phyloP scores from a whole-genome alignment of 345 rosid genomes.

The Citrus maxima region DNA sequence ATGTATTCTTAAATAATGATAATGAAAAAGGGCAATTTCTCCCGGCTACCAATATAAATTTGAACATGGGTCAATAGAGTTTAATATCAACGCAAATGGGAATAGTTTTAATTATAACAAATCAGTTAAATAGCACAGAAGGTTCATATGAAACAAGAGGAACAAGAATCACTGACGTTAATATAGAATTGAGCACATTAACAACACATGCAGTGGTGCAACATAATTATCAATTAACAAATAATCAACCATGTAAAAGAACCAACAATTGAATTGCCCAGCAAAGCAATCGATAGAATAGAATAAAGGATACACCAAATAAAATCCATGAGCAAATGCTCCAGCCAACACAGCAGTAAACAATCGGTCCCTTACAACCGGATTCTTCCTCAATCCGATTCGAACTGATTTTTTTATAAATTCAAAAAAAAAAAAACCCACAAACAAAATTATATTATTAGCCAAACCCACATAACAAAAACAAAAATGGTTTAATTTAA shows the following conservation, averaged over 20 bases:
- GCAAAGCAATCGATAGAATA: background rate
- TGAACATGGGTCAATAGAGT: background rate
- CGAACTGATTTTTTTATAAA: slow-evolving; percentile 41
- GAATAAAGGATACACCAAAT: slow-evolving; percentile 89
- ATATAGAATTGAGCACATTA: slow-evolving; percentile 8
- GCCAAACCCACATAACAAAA: background rate
- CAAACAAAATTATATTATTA: background rate
- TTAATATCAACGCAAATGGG: background rate
- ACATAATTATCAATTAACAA: background rate
- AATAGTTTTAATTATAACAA: background rate
- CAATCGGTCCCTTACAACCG: slow-evolving; percentile 81
- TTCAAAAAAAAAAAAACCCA: background rate
- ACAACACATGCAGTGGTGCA: slow-evolving; percentile 1
- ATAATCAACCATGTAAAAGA: background rate
- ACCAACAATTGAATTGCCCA: background rate
- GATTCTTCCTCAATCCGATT: slow-evolving; percentile 62
- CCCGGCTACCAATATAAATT: background rate
- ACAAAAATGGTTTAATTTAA: background rate
- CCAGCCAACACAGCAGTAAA: slow-evolving; percentile 78
- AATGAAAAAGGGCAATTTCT: background rate
- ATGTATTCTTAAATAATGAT: no score
- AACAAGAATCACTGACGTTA: slow-evolving; percentile 3
- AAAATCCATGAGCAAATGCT: slow-evolving; percentile 82
- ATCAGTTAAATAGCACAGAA: no score
- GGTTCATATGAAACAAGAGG: background rate